Evolutionary conservation across 2,329 filamentous ascomycete species (phyloP).

Genomic region (Lecanosticta acicola): DNA sequence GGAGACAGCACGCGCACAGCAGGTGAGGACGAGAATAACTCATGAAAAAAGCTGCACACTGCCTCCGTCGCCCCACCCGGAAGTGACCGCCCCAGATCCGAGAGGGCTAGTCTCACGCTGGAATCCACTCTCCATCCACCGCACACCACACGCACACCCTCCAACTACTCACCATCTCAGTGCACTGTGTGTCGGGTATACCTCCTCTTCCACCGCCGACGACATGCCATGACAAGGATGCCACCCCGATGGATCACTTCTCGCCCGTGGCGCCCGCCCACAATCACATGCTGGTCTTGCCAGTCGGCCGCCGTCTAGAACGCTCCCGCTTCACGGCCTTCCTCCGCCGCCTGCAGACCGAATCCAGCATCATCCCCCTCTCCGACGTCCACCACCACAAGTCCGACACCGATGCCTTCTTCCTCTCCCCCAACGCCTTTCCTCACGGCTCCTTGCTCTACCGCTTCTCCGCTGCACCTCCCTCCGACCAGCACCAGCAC

Average conservation of each 20-base stretch:
- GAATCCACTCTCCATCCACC: not conserved
- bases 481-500: conserved; percentile 71
- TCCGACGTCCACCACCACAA: conserved; percentile 17
- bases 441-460: conserved; percentile 82
- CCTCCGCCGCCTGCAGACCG: conserved; percentile 67
- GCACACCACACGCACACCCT: not conserved
- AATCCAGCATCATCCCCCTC: conserved; percentile 62
- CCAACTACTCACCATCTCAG: too few relatives aligned
- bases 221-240: conserved; percentile 9
- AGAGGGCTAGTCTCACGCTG: not conserved
- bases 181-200: too few relatives aligned
- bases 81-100: too few relatives aligned
- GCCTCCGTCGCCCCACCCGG: too few relatives aligned
- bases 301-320: conserved; percentile 72
- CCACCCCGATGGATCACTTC: conserved; percentile 59
- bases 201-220: not conserved
- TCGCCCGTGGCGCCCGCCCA: conserved; percentile 87
- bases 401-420: conserved; percentile 12
- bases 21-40: too few relatives aligned
- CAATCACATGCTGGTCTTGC: conserved; percentile 80
- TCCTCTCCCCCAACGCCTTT: conserved; percentile 76
- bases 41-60: too few relatives aligned
- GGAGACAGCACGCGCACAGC: too few relatives aligned
- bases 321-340: conserved; percentile 74
- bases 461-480: conserved; percentile 74